A percentile compares a stretch with the other conserved stretches of the same genome.
These are phyloP conservation scores for Nicotiana sylvestris DNA, from an alignment of 257 asterid genomes.

Conservation along the genomic window DNA sequence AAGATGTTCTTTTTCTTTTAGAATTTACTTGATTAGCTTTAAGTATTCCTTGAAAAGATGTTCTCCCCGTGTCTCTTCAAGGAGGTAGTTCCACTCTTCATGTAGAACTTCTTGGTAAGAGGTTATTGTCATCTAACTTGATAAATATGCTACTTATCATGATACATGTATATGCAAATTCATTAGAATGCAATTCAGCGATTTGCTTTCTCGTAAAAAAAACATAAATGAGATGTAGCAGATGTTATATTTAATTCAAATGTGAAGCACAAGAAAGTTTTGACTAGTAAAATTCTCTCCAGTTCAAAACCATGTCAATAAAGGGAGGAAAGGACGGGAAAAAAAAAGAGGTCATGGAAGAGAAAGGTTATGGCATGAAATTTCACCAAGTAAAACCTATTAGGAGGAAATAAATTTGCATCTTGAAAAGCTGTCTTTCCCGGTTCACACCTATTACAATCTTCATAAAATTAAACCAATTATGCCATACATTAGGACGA, in stretches of 20 bases:
- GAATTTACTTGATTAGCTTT: too few species aligned
- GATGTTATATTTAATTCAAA: neutral
- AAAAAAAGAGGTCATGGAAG: neutral
- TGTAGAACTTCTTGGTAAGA: neutral
- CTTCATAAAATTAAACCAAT: neutral
- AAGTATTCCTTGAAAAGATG: too few species aligned
- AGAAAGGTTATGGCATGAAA: neutral
- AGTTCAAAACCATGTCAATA: neutral
- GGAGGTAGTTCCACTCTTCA: neutral
- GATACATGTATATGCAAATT: neutral
- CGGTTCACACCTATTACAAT: neutral
- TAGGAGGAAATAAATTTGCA: neutral
- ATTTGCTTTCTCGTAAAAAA: neutral
- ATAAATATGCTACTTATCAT: neutral
- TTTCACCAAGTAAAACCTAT: neutral
- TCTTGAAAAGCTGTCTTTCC: neutral
- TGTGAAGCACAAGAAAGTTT: neutral
- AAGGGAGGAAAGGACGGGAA: neutral
- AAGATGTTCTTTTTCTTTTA: too few species aligned
- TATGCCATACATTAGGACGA: neutral
- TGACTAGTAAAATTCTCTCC: neutral
- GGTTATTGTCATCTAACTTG: too few species aligned
- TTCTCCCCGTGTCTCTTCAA: too few species aligned
- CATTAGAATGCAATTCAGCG: neutral
- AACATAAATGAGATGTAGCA: neutral